These are phyloP conservation scores for Diplocarpon rosae DNA, from an alignment of 2,329 filamentous ascomycete species.

Conservation along the genomic window DNA sequence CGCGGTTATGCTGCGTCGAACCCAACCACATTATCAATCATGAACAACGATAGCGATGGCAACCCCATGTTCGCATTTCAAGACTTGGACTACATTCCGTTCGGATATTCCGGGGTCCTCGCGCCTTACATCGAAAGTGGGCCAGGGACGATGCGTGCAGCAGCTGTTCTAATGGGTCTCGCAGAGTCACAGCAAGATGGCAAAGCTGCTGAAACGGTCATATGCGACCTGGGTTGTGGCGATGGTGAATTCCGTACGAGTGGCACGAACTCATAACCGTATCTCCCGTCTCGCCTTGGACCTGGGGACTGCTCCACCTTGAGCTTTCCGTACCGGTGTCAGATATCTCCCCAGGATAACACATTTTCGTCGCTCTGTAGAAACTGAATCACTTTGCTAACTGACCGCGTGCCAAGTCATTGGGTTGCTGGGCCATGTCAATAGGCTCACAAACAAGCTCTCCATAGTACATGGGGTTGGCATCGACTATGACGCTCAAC, in stretches of 20 bases:
- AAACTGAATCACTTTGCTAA: background rate
- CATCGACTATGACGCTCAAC: conserved; percentile 16
- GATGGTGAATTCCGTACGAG: conserved; percentile 18
- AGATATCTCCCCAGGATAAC: background rate
- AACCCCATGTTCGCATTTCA: conserved; percentile 23
- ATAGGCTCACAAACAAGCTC: background rate
- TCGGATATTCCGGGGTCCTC: conserved; percentile 9
- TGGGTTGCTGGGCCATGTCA: conserved; percentile 14
- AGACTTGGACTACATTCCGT: conserved; percentile 20
- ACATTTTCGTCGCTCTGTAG: background rate
- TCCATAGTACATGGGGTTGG: conserved; percentile 11
- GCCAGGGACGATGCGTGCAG: conserved; percentile 17
- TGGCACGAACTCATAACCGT: background rate
- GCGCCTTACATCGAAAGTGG: conserved; percentile 19
- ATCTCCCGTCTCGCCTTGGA: background rate
- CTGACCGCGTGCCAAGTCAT: conserved; percentile 8
- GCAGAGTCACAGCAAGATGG: background rate
- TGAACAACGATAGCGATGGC: conserved; percentile 2
- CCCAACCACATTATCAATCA: background rate
- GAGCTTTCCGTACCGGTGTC: background rate
- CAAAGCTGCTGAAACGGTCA: conserved; percentile 8
- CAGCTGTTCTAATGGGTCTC: conserved; percentile 18
- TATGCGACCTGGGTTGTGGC: conserved; percentile 19
- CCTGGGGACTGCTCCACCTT: background rate
- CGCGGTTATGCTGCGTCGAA: background rate